A percentile compares a stretch with the other conserved stretches of the same genome.
Evolutionary conservation across 495 filamentous ascomycete genomes (phyloP).

Genomic region (Annulohypoxylon bovei): DNA sequence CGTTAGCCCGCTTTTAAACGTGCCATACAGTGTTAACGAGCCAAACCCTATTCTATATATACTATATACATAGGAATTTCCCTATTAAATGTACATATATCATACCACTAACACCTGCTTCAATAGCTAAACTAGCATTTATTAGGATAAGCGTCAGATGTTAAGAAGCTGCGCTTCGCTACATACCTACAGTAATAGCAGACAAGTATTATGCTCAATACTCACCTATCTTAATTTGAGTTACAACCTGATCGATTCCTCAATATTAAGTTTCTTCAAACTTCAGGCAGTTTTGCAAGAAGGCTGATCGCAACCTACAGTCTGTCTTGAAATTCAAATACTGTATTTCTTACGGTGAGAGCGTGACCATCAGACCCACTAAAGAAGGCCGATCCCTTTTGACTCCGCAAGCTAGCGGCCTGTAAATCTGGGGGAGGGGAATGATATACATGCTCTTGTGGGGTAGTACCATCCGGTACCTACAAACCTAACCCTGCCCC

Average conservation of each 20-base stretch:
- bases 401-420: slow-evolving; percentile 18
- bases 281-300: slow-evolving; percentile 1
- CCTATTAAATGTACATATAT: background rate
- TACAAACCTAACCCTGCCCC: slow-evolving; percentile 27
- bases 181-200: background rate
- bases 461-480: slow-evolving; percentile 36
- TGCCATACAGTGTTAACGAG: slow-evolving; percentile 18
- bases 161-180: background rate
- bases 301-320: slow-evolving; percentile 1
- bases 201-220: background rate
- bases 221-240: background rate
- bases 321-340: slow-evolving; percentile 7
- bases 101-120: background rate
- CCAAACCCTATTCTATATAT: background rate
- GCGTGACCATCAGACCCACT: slow-evolving; percentile 35
- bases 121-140: background rate
- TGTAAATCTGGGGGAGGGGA: slow-evolving; percentile 44
- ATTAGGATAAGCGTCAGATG: slow-evolving; percentile 2
- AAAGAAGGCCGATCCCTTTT: slow-evolving; percentile 33
- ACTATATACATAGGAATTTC: background rate
- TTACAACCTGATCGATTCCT: background rate
- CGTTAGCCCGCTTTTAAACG: slow-evolving; percentile 26
- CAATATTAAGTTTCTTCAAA: background rate
- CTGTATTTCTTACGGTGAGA: slow-evolving; percentile 36
- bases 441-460: slow-evolving; percentile 27